These are phyloP conservation scores for Tephrocybe rancida DNA, from an alignment of 768 basidiomycete genomes.

Conservation along the genomic window DNA sequence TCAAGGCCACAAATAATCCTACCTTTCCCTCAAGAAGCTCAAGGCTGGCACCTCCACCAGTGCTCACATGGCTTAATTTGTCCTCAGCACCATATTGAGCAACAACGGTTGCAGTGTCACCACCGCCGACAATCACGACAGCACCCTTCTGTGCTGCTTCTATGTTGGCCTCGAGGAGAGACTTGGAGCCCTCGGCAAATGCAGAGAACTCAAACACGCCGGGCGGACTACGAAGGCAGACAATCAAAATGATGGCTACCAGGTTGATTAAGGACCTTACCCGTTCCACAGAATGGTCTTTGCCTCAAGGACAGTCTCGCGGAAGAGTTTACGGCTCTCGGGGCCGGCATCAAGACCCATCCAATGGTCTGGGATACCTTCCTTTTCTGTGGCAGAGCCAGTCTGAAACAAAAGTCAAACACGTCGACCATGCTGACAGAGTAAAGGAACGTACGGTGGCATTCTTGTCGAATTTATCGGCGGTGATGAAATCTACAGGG, in stretches of 20 bases:
- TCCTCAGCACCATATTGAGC: conserved; percentile 86
- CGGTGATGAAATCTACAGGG: conserved; percentile 93
- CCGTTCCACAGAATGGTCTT: conserved; percentile 99
- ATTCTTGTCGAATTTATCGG: conserved; percentile 93
- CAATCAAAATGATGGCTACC: neutral
- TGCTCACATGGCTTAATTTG: conserved; percentile 94
- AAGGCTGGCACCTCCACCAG: conserved; percentile 91
- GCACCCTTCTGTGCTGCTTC: conserved; percentile 86
- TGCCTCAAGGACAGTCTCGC: conserved; percentile 75
- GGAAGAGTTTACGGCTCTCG: conserved; percentile 81
- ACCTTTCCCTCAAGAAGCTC: conserved; percentile 99
- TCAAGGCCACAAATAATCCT: conserved; percentile 7
- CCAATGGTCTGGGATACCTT: conserved; percentile 92
- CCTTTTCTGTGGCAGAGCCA: conserved; percentile 71
- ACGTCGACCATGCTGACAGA: too few relatives aligned
- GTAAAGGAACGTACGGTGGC: conserved; percentile 60
- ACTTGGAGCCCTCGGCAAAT: conserved; percentile 84
- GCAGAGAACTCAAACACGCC: conserved; percentile 97
- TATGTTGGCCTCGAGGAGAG: conserved; percentile 82
- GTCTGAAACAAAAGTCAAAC: conserved; percentile 42
- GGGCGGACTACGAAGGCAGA: conserved; percentile 70
- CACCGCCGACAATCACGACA: conserved; percentile 94
- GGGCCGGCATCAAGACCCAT: conserved; percentile 94
- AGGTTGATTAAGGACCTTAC: conserved; percentile 37
- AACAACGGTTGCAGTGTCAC: conserved; percentile 94